A percentile compares a stretch with the other conserved stretches of the same genome.
These are phyloP conservation scores for Solanum hybrid DNA, from an alignment of 305 asterid genomes.

Conservation along the genomic window DNA sequence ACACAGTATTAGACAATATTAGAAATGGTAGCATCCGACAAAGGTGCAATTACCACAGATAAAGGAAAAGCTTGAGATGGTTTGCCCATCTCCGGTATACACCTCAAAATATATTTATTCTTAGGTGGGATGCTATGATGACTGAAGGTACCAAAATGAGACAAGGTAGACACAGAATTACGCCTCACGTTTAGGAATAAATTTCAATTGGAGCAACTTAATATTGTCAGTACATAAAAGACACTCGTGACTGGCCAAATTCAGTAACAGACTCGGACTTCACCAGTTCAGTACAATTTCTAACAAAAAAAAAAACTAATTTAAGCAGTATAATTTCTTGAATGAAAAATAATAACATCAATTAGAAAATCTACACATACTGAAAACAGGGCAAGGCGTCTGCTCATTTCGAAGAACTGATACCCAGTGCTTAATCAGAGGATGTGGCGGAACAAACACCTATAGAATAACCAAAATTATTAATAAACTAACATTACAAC, in stretches of 20 bases:
- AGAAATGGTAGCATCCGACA: neutral
- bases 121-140: neutral
- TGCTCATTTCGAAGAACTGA: conserved; percentile 87
- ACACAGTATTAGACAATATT: neutral
- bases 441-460: conserved; percentile 97
- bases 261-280: neutral
- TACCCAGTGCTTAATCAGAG: conserved; percentile 94
- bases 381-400: conserved; percentile 60
- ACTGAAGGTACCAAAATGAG: neutral
- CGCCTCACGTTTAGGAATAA: neutral
- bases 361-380: conserved; percentile 13
- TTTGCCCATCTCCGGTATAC: neutral
- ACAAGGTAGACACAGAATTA: neutral
- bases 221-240: neutral
- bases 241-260: neutral
- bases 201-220: neutral
- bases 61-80: neutral
- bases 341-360: neutral
- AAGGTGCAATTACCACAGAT: neutral
- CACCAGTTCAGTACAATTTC: neutral
- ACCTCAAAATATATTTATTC: neutral
- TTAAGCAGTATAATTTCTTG: neutral
- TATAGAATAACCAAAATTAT: conserved; percentile 13
- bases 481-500: neutral
- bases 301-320: neutral